phyloP scores from a whole-genome alignment of 495 filamentous ascomycete species.

The Geoglossum glabrum region DNA sequence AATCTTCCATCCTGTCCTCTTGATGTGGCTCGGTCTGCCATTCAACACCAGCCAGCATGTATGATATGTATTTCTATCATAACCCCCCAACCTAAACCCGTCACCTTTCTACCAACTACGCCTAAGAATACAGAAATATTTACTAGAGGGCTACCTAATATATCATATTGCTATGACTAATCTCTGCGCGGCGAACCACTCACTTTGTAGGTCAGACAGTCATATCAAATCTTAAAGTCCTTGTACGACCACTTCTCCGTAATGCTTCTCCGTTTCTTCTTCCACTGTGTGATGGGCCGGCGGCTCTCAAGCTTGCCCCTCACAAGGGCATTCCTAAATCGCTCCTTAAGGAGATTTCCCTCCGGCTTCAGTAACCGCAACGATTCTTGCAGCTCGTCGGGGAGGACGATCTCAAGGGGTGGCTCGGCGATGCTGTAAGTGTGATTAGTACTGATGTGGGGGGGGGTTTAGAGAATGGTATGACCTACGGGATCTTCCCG shows the following conservation, averaged over 20 bases:
- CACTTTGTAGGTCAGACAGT: background rate
- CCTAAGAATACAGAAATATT: no score
- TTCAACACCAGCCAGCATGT: background rate
- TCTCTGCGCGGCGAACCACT: background rate
- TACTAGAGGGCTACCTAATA: no score
- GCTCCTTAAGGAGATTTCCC: slow-evolving; percentile 77
- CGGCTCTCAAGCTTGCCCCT: slow-evolving; percentile 74
- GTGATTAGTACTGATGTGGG: background rate
- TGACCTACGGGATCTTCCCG: slow-evolving; percentile 44
- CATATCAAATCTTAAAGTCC: slow-evolving; percentile 46
- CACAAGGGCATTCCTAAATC: slow-evolving; percentile 74
- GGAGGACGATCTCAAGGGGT: slow-evolving; percentile 69
- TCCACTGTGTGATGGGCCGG: slow-evolving; percentile 52
- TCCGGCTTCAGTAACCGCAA: slow-evolving; percentile 78
- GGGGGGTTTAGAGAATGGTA: background rate
- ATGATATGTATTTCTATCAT: no score
- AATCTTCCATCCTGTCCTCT: no score
- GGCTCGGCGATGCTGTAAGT: slow-evolving; percentile 46
- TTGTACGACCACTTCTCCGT: slow-evolving; percentile 97
- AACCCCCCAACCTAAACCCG: no score
- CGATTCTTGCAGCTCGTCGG: slow-evolving; percentile 85
- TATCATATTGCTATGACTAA: no score
- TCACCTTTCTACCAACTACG: no score
- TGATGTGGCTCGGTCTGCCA: no score
- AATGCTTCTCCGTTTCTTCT: slow-evolving; percentile 52